Evolutionary conservation across 495 filamentous ascomycete species (phyloP).

Genomic region (Aspergillus cavernicola): DNA sequence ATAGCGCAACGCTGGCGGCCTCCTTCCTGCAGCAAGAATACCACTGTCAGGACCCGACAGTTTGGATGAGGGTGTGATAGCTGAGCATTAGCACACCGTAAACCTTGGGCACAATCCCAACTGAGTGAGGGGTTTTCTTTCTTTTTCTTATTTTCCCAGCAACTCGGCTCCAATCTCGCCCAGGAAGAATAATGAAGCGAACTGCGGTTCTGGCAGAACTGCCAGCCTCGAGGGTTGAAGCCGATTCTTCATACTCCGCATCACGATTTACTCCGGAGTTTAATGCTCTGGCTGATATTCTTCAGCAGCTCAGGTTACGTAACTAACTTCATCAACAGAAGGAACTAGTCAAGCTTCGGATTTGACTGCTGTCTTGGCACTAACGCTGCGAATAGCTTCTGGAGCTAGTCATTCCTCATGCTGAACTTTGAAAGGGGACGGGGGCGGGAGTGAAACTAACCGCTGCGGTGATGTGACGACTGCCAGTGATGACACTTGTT

Average conservation of each 20-base stretch:
- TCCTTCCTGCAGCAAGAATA: constrained; percentile 19
- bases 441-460: neutral
- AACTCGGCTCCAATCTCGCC: neutral
- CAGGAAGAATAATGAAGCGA: neutral
- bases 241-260: neutral
- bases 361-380: constrained; percentile 8
- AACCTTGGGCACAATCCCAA: constrained; percentile 16
- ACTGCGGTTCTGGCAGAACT: neutral
- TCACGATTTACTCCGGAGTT: neutral
- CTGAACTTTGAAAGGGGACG: too few relatives aligned
- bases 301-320: constrained; percentile 3
- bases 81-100: constrained; percentile 23
- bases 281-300: neutral
- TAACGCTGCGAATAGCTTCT: neutral
- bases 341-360: neutral
- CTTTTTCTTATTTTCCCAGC: neutral
- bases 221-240: neutral
- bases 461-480: constrained; percentile 2
- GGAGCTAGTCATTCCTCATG: neutral
- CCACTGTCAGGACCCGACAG: constrained; percentile 24
- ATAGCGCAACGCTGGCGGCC: constrained; percentile 8
- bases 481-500: neutral
- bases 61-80: constrained; percentile 26
- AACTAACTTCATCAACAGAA: constrained; percentile 10
- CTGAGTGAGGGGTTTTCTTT: constrained; percentile 12